Evolutionary conservation across 2,329 filamentous ascomycete genomes (phyloP).

Genomic region (Aspergillus tamarii): DNA sequence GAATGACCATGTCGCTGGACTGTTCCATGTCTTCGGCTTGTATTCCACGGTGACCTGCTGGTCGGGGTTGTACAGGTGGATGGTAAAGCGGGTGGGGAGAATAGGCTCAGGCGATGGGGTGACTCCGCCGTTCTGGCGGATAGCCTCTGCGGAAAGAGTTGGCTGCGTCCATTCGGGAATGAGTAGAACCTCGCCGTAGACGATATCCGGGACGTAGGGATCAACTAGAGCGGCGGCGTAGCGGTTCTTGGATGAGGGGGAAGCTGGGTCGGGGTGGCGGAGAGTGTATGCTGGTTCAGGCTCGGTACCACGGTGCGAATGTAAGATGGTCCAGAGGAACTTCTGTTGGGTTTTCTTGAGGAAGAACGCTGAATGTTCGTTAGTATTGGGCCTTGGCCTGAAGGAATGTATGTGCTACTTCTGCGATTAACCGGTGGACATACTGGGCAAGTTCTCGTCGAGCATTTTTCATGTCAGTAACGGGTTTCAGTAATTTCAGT

Average conservation of each 20-base stretch:
- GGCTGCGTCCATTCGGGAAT: slow-evolving; percentile 85
- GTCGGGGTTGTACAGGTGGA: slow-evolving; percentile 93
- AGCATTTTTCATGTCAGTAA: slow-evolving; percentile 62
- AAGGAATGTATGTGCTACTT: not conserved
- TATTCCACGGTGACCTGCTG: slow-evolving; percentile 71
- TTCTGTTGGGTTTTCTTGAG: slow-evolving; percentile 56
- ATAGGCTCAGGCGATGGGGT: slow-evolving; percentile 70
- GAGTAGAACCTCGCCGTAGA: slow-evolving; percentile 85
- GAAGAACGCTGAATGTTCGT: slow-evolving; percentile 56
- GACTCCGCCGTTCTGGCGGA: slow-evolving; percentile 69
- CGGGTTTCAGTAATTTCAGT: not conserved
- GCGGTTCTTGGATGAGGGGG: slow-evolving; percentile 72
- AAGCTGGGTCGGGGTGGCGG: slow-evolving; percentile 72
- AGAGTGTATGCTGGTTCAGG: slow-evolving; percentile 79
- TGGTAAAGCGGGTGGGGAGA: slow-evolving; percentile 75
- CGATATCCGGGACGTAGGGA: slow-evolving; percentile 74
- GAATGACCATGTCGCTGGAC: slow-evolving; percentile 84
- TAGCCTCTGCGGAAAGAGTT: slow-evolving; percentile 77
- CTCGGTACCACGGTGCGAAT: slow-evolving; percentile 76
- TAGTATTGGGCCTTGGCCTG: not conserved
- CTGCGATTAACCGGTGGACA: slow-evolving; percentile 15
- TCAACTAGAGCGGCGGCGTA: slow-evolving; percentile 88
- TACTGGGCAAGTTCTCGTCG: slow-evolving; percentile 88
- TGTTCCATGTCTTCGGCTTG: slow-evolving; percentile 77
- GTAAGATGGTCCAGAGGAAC: slow-evolving; percentile 44